phyloP scores from a whole-genome alignment of 306 rosid species.

The Myrica gale region DNA sequence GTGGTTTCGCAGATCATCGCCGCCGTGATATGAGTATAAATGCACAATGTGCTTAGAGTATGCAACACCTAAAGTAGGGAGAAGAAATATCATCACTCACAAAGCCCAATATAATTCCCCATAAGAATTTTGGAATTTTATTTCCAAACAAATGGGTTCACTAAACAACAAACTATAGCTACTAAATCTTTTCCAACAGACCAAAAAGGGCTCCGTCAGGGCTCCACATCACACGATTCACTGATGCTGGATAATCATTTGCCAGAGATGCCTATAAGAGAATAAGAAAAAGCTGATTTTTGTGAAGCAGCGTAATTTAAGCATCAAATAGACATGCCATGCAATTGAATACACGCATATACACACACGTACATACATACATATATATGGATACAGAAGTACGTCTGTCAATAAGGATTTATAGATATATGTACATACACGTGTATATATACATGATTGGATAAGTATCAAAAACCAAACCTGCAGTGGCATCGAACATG shows the following conservation, averaged over 20 bases:
- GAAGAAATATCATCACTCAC: constrained; percentile 16
- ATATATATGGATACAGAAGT: no score
- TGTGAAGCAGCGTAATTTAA: constrained; percentile 16
- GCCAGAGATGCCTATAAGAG: constrained; percentile 66
- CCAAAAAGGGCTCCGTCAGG: constrained; percentile 93
- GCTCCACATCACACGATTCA: constrained; percentile 94
- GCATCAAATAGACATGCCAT: constrained; percentile 19
- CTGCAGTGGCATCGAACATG: constrained; percentile 71
- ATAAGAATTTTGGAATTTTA: constrained; percentile 6
- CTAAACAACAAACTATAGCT: constrained; percentile 1
- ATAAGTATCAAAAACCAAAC: constrained; percentile 40
- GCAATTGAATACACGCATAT: background rate
- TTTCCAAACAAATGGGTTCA: background rate
- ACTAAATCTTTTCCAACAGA: constrained; percentile 35
- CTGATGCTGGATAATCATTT: constrained; percentile 71
- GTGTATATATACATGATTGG: no score
- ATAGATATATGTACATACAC: no score
- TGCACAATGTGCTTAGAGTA: constrained; percentile 96
- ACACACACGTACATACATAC: no score
- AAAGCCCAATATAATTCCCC: constrained; percentile 18
- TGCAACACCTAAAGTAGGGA: constrained; percentile 79
- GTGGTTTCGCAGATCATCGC: constrained; percentile 81
- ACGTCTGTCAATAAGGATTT: no score
- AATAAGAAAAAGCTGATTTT: constrained; percentile 32
- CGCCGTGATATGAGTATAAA: constrained; percentile 83